Conservation (phyloP, 1,284 basidiomycete species). For the Stereum hirsutum region DNA sequence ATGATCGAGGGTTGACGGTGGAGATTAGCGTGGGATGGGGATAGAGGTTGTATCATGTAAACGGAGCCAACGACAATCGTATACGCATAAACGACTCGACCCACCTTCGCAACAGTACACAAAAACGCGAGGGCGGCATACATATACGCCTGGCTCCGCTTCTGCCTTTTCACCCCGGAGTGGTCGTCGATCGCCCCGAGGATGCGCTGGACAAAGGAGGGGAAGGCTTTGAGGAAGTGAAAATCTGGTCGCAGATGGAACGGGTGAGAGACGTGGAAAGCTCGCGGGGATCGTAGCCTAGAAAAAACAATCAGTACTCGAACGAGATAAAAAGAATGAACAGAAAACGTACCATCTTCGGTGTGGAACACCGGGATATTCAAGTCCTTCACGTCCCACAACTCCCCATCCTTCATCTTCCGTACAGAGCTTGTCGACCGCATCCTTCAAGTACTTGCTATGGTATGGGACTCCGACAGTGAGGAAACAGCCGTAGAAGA, state of each 20-base stretch:
- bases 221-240: conserved; percentile 81
- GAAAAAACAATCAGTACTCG: conserved; percentile 6
- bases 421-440: conserved; percentile 65
- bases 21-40: no score
- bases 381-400: conserved; percentile 75
- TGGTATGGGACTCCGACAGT: conserved; percentile 95
- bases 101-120: conserved; percentile 45
- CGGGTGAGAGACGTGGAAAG: conserved; percentile 62
- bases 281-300: conserved; percentile 77
- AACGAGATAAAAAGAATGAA: conserved; percentile 6
- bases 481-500: conserved; percentile 90
- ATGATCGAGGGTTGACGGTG: no score
- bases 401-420: conserved; percentile 70
- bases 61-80: no score
- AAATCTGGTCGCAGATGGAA: conserved; percentile 89
- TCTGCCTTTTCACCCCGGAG: conserved; percentile 34
- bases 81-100: background rate
- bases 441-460: conserved; percentile 76
- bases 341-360: conserved; percentile 76
- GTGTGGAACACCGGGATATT: conserved; percentile 88
- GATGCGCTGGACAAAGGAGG: no score
- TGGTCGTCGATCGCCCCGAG: conserved; percentile 32
- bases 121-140: conserved; percentile 62
- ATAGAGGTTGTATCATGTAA: no score
- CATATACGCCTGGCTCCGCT: conserved; percentile 55